Conservation (phyloP, 116 monocot species). For the Cymodocea nodosa region DNA sequence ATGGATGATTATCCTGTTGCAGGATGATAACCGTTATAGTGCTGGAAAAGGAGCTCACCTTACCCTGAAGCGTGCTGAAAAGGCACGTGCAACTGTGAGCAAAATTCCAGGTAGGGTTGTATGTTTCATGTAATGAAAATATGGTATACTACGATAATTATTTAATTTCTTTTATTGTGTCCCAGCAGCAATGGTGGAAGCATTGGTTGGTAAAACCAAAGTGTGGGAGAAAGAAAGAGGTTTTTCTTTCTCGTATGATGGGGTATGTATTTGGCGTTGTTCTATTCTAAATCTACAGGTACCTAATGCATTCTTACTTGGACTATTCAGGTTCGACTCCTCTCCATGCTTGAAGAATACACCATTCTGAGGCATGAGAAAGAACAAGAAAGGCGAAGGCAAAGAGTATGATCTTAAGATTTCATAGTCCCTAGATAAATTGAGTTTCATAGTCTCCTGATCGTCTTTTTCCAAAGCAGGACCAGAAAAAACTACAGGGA, state of each 20-base stretch:
- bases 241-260: slow-evolving; percentile 65
- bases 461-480: slow-evolving; percentile 24
- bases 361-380: slow-evolving; percentile 56
- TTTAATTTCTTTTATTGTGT: neutral
- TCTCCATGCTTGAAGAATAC: slow-evolving; percentile 91
- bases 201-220: slow-evolving; percentile 40
- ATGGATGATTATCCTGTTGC: neutral
- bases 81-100: slow-evolving; percentile 70
- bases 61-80: slow-evolving; percentile 82
- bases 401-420: slow-evolving; percentile 35
- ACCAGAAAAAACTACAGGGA: slow-evolving; percentile 78
- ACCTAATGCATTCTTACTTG: neutral
- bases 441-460: no score
- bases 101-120: slow-evolving; percentile 63
- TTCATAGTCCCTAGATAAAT: neutral
- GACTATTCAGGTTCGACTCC: slow-evolving; percentile 49
- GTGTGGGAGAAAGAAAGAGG: slow-evolving; percentile 84
- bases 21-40: slow-evolving; percentile 98
- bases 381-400: slow-evolving; percentile 62
- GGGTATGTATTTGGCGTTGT: slow-evolving; percentile 29
- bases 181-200: slow-evolving; percentile 50
- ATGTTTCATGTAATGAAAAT: no score
- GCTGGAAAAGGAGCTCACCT: slow-evolving; percentile 92
- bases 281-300: neutral
- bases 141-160: no score